Percentiles rank a stretch among this genome's conserved stretches.
These are phyloP conservation scores for Microbotryum silenes-acaulis DNA, from an alignment of 1,284 basidiomycete genomes.

Conservation along the genomic window DNA sequence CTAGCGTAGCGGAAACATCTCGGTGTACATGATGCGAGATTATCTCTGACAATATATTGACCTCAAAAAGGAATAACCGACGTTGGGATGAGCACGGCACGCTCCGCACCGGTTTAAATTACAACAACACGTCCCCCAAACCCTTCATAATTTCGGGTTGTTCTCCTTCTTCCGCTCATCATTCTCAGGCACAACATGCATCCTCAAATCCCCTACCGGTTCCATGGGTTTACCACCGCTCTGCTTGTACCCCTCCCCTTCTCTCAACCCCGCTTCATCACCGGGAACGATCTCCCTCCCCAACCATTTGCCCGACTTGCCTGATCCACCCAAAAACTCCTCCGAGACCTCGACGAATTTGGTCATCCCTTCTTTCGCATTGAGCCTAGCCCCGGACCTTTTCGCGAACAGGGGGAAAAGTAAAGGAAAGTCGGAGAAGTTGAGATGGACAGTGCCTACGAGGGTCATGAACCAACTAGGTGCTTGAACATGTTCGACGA, in stretches of 20 bases:
- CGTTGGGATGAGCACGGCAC: too few species aligned
- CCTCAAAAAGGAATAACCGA: too few species aligned
- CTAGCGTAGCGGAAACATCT: too few species aligned
- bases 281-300: conserved; percentile 5
- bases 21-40: too few species aligned
- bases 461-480: conserved; percentile 21
- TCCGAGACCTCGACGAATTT: conserved; percentile 8
- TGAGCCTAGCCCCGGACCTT: conserved; percentile 35
- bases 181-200: conserved; percentile 1
- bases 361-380: not conserved
- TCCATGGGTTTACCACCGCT: conserved; percentile 5
- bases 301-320: not conserved
- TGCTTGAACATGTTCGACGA: conserved; percentile 34
- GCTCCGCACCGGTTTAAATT: too few species aligned
- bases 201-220: conserved; percentile 9
- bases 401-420: conserved; percentile 32
- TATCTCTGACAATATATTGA: too few species aligned
- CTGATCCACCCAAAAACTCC: conserved; percentile 13
- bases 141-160: too few species aligned
- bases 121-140: too few species aligned
- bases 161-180: not conserved
- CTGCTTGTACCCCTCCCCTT: conserved; percentile 10
- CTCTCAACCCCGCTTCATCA: conserved; percentile 9
- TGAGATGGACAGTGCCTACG: conserved; percentile 36
- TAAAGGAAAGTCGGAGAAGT: conserved; percentile 38